A percentile compares a stretch with the other conserved stretches of the same genome.
Conservation (phyloP, 768 basidiomycete species). For the Dioszegia hungarica region DNA sequence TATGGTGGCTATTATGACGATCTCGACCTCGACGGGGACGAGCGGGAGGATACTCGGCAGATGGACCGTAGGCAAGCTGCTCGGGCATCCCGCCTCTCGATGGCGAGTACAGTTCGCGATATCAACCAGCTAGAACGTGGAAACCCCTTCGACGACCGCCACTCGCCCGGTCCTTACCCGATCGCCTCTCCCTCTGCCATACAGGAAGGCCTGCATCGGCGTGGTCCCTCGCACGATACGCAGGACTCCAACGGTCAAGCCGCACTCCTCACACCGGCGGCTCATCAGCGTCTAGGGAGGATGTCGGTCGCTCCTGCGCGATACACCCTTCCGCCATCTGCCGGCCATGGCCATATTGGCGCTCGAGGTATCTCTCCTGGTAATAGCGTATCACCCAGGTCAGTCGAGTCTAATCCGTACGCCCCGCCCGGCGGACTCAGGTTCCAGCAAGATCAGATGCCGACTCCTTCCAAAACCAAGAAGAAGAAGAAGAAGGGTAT, state of each 20-base stretch:
- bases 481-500: too few species aligned
- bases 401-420: neutral
- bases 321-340: slow-evolving; percentile 22
- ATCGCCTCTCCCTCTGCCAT: too few species aligned
- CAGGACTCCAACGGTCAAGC: neutral
- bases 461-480: too few species aligned
- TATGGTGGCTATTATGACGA: slow-evolving; percentile 3
- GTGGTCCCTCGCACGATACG: neutral
- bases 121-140: neutral
- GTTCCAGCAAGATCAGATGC: neutral
- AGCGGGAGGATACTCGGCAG: neutral
- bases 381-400: neutral
- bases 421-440: neutral
- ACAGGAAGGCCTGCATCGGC: neutral
- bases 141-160: slow-evolving; percentile 15
- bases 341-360: too few species aligned
- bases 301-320: slow-evolving; percentile 38
- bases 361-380: neutral
- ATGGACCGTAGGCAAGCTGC: too few species aligned
- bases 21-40: neutral
- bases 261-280: slow-evolving; percentile 16
- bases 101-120: too few species aligned
- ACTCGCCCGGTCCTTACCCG: too few species aligned
- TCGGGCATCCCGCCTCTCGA: too few species aligned
- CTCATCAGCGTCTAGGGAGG: slow-evolving; percentile 30